A percentile compares a stretch with the other conserved stretches of the same genome.
These are phyloP conservation scores for Dissophora ornata DNA, from an alignment of 192 early-diverging fungal genomes.

Conservation along the genomic window DNA sequence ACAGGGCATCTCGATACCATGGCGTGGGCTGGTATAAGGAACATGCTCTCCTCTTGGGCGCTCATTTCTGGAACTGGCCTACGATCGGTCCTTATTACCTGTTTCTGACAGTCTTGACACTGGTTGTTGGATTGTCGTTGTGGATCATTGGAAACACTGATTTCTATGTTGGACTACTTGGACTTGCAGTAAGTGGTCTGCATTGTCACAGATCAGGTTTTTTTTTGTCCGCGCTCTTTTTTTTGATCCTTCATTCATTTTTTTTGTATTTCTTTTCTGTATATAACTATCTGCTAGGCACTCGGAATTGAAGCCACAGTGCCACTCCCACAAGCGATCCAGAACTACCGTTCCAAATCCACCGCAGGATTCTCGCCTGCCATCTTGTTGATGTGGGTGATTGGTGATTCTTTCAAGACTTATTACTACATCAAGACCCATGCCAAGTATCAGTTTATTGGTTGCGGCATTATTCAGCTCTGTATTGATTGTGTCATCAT, in stretches of 20 bases:
- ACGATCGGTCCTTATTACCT: conserved; percentile 39
- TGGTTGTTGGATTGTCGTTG: conserved; percentile 41
- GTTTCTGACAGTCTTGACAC: conserved; percentile 34
- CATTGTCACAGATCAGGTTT: background rate
- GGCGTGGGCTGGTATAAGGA: conserved; percentile 42
- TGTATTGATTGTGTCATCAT: conserved; percentile 64
- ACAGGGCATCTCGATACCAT: conserved; percentile 25
- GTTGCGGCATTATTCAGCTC: conserved; percentile 67
- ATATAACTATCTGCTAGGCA: conserved; percentile 28
- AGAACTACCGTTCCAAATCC: conserved; percentile 58
- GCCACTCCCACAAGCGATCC: conserved; percentile 66
- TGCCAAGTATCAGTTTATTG: conserved; percentile 64
- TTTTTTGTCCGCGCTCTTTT: background rate
- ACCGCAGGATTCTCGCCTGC: conserved; percentile 63
- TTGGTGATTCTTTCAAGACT: conserved; percentile 68
- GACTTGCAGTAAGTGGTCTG: conserved; percentile 31
- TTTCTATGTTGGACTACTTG: conserved; percentile 44
- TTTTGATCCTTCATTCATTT: background rate
- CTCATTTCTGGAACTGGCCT: conserved; percentile 49
- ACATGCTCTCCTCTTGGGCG: conserved; percentile 29
- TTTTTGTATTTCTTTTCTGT: background rate
- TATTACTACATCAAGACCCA: conserved; percentile 65
- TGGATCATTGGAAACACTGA: conserved; percentile 39
- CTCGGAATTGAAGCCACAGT: conserved; percentile 69
- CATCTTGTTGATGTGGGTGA: conserved; percentile 60